Evolutionary conservation across 768 basidiomycete genomes (phyloP), one percentile per base, ranked within the genome.

Genomic region (Termitomyces sp.): DNA sequence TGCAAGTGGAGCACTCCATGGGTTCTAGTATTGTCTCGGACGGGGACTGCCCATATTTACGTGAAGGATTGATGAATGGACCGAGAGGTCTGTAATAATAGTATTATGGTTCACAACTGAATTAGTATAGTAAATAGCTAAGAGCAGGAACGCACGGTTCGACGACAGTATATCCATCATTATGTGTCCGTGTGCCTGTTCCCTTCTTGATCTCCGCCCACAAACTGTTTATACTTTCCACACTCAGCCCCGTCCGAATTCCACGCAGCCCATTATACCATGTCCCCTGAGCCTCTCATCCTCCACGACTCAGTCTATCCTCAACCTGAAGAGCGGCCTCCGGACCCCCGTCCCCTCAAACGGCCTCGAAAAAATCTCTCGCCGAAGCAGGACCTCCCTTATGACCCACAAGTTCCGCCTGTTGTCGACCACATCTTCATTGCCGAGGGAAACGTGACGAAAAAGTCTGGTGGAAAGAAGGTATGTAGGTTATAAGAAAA

Each of bases 351-450:
- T 55, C 77, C 76, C 13, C 68, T 70, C 65, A 84, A 84, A 70
- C 75, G 82, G 46, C 66, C 77, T 57, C 70, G 82, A 46, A 80
- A 79, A 66, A 64, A 53, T 58, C 57, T 54, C 57, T 52, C 51
- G 29, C 57, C 63, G 16, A 71, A 75, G 56, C 69, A 69, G 34
- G 67, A 66, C 33, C 60, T 59, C 34, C 65, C 64, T 36, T 60
- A 64, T 42, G 66, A 68, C 41, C 44, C 50, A 1, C 62, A 68
- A 34, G 69, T 68, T 5, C 74, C 75, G 9, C 53, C 51, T 39
- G 56, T 54, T 7, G 65, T 78, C 34, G 78, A 79, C 70, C 79
- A 80, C 61, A 78, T 81, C 36, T 81, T 81, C 68, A 81, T 81
- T 56, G 68, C 78, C 50, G 80, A 81, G 61, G 76, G 77, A 22